Conservation (phyloP, 108 stramenopile species). For the Nannochloropsis granulata region DNA sequence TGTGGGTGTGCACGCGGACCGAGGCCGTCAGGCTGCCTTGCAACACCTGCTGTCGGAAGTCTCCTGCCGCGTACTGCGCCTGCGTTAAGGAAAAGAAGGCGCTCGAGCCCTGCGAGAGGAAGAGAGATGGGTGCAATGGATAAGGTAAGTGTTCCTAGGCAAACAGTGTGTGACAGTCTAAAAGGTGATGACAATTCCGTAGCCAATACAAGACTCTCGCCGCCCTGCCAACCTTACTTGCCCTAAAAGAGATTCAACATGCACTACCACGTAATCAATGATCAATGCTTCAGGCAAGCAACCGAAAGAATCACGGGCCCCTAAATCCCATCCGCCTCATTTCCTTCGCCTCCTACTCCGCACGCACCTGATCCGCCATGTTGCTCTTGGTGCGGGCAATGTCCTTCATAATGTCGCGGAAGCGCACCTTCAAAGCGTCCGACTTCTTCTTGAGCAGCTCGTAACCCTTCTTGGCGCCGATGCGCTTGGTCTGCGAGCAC, state of each 20-base stretch:
- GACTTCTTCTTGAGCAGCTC: slow-evolving; percentile 90
- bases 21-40: slow-evolving; percentile 61
- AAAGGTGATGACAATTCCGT: no score
- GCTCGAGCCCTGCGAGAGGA: neutral
- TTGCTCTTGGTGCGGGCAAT: neutral
- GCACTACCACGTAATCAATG: no score
- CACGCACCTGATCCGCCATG: neutral
- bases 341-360: neutral
- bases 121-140: no score
- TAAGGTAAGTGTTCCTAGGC: no score
- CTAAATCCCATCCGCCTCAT: slow-evolving; percentile 15
- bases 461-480: slow-evolving; percentile 83
- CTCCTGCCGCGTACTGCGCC: slow-evolving; percentile 95
- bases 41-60: slow-evolving; percentile 85
- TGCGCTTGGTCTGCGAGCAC: slow-evolving; percentile 45
- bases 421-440: slow-evolving; percentile 70
- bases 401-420: slow-evolving; percentile 4
- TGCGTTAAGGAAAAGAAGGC: slow-evolving; percentile 90
- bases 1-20: slow-evolving; percentile 34
- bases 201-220: no score
- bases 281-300: no score
- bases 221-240: no score
- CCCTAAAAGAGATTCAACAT: no score
- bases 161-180: no score
- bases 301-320: no score